Base-by-base conservation (phyloP, 2,329 filamentous ascomycete species). In the Fusarium sp. region DNA sequence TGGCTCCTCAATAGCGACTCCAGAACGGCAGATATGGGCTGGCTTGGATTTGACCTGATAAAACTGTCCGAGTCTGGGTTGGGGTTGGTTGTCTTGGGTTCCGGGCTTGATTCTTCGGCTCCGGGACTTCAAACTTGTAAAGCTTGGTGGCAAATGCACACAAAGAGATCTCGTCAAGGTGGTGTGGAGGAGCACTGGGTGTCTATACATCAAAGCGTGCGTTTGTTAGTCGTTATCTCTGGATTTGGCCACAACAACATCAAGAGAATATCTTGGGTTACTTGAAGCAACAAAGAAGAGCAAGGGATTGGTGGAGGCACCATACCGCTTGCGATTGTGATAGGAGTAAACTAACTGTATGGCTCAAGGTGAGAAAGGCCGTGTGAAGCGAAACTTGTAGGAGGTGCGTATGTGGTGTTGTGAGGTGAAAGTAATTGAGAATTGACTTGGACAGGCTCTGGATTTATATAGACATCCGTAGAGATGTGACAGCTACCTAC, bases 1-100 rank as follows among this genome's bases (percentile, higher is more conserved):
- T 46, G 54, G 70, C 60, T 73, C 71, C 47, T 73, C 70, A 73
- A 73, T 73, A 73, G 65, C 71, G 67, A 73, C 65, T 61, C 71
- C 71, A 73, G 71, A 73, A 60, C 71, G 66, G 58, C 71, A 73
- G 61, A 43, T 43, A 19, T 22, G 17, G 9, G 35, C 17, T 37
- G 17, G 17, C 3, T n/a, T 19, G 9, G 11, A 37, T 37, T 37
- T 37, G n/a, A n/a, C 7, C 17, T n/a, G 17, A 37, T 20, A 19
- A 37, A 19, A 25, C 8, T 25, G 25, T 10, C 30, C 52, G 23
- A 23, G 19, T 50, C 44, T 44, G 40, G 37, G 23, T 51, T 47
- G 39, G 40, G 30, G 33, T 17, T 56, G 46, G 22, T 33, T 39
- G 40, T 49, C 41, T 54, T 45, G 52, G 32, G 53, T 57, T 67